Evolutionary conservation across 352 stramenopile genomes (phyloP), one percentile per base, ranked within the genome.

Genomic region (Phytopythium vexans): DNA sequence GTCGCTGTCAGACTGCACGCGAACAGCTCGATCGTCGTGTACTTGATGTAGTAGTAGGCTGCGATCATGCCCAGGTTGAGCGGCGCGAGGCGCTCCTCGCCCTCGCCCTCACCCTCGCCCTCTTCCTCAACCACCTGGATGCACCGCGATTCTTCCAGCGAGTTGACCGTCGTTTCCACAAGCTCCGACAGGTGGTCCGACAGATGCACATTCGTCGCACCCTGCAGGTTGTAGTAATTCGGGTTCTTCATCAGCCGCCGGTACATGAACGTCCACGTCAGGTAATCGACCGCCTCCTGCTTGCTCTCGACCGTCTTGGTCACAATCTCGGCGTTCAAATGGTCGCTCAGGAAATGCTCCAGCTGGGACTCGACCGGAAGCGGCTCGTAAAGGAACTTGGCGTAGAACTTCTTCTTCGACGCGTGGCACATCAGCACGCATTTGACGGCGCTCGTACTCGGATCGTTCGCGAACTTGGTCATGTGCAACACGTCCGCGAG

Each of bases 181-280:
- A 99, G 89, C 64, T 99, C 97, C 41, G 96, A 99, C 47, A 99
- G 75, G 61, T 99, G 96, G 66, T 99, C 97, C 44, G 93, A 99
- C 27, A 99, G 64, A 59, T 99, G 85, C 1, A 88, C 77, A 10
- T 89, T 90, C 6, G 82, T 92, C 10, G 77, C 93, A 14, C 96
- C 97, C 49, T 96, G 83, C 43, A 99, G 72, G 56, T 98, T 97
- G 85, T 99, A 99, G 72, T 99, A 99, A 54, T 99, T 99, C 3
- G 98, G 98, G 74, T 99, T 99, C 72, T 99, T 98, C 49, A 96
- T 88, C 34, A 99, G 71, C 8, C 98, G 92, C 5, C 97, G 89
- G 71, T 99, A 99, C 77, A 99, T 94, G 50, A 99, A 98, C 2
- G 97, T 99, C 97, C 97, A 99, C 39, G 97, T 99, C 27, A 99